phyloP scores from a whole-genome alignment of 148 eudicot genomes.

The Silene latifolia region DNA sequence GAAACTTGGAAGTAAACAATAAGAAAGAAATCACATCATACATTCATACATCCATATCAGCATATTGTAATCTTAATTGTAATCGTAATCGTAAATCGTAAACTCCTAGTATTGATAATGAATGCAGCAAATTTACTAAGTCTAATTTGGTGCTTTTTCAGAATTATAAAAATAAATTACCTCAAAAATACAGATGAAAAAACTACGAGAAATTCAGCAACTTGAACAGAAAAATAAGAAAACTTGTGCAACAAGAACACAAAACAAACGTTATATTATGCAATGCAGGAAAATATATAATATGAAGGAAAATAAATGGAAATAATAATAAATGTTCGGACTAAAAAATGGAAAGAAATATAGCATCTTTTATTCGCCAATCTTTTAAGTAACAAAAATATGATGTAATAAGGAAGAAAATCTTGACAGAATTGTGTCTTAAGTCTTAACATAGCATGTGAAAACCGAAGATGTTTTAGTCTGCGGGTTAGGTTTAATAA shows the following conservation, averaged over 20 bases:
- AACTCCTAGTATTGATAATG: not conserved
- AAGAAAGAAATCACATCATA: not conserved
- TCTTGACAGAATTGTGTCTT: not conserved
- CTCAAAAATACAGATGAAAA: not conserved
- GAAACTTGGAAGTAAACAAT: not conserved
- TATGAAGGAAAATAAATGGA: not conserved
- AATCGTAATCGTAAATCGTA: no score
- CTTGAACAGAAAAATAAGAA: not conserved
- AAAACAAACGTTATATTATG: not conserved
- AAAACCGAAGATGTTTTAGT: no score
- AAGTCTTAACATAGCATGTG: not conserved
- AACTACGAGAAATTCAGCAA: not conserved
- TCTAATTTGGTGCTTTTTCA: no score
- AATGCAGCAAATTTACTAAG: not conserved
- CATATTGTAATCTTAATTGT: no score
- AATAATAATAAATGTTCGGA: not conserved
- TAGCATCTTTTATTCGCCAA: no score
- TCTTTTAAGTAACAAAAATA: no score
- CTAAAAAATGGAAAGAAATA: not conserved
- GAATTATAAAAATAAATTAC: not conserved
- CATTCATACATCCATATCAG: no score
- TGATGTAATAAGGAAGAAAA: slow-evolving; percentile 2
- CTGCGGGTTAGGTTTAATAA: no score
- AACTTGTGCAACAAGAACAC: not conserved
- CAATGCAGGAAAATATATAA: not conserved